Conservation (phyloP, 768 basidiomycete species). For the Tylopilus subfusipes region DNA sequence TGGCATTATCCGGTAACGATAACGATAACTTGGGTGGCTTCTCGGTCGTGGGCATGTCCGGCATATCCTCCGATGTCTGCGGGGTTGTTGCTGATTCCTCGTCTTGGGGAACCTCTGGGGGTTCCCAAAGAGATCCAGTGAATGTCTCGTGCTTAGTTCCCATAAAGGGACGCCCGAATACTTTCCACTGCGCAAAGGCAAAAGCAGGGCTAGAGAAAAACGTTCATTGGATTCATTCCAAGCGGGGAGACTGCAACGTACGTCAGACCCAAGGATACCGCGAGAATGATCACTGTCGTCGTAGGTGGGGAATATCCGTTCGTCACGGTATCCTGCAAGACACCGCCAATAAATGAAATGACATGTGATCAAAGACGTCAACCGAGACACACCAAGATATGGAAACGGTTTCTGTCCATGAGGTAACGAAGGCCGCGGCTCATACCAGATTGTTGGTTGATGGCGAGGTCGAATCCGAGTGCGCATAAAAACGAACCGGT, state of each 20-base stretch:
- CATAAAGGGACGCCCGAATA: constrained; percentile 50
- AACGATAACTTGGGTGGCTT: constrained; percentile 8
- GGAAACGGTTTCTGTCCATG: constrained; percentile 59
- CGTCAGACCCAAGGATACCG: constrained; percentile 53
- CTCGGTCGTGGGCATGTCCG: constrained; percentile 20
- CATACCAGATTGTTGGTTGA: constrained; percentile 59
- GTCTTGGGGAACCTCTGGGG: constrained; percentile 20
- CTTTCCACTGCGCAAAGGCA: constrained; percentile 50
- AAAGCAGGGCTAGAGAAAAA: constrained; percentile 43
- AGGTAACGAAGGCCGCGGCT: constrained; percentile 61
- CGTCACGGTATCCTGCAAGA: constrained; percentile 43
- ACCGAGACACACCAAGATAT: constrained; percentile 44
- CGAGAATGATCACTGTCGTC: constrained; percentile 49
- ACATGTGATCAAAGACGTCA: not conserved
- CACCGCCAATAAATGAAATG: not conserved
- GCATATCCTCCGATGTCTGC: constrained; percentile 7
- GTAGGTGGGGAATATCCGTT: constrained; percentile 50
- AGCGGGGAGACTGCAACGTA: constrained; percentile 32
- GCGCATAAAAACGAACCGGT: constrained; percentile 57
- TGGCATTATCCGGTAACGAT: constrained; percentile 5
- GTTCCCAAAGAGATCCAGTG: constrained; percentile 24
- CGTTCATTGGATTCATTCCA: not conserved
- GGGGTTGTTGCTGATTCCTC: constrained; percentile 19
- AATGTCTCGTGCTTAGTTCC: constrained; percentile 25
- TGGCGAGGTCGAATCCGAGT: constrained; percentile 53